Conservation (phyloP, 129 eudicot species). For the Lactuca sativa region DNA sequence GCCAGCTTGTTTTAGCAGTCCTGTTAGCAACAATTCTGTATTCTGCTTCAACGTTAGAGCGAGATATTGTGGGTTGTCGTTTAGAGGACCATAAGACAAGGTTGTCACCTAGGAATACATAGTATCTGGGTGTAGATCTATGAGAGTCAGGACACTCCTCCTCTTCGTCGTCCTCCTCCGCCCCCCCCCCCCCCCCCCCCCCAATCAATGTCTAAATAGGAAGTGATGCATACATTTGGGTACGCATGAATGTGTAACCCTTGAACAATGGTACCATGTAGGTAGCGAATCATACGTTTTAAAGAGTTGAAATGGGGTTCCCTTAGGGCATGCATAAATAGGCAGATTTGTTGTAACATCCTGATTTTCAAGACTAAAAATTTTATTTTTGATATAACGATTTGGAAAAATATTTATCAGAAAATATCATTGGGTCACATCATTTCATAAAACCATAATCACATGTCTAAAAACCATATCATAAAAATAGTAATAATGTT, state of each 20-base stretch:
- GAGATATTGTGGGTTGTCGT: background rate
- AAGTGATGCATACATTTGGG: no score
- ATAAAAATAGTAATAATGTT: no score
- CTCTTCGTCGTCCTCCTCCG: no score
- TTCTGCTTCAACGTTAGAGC: background rate
- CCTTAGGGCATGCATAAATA: background rate
- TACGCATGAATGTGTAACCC: background rate
- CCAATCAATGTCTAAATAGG: background rate
- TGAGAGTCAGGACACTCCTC: background rate
- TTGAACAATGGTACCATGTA: background rate
- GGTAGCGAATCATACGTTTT: background rate
- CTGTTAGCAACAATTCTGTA: background rate
- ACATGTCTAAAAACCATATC: no score
- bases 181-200: background rate
- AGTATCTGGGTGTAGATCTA: background rate
- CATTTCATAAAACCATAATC: no score
- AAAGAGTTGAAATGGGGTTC: background rate
- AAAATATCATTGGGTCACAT: no score
- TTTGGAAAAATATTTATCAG: no score
- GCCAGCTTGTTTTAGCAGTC: background rate
- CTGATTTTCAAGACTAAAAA: no score
- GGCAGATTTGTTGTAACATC: background rate
- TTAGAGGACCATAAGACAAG: background rate
- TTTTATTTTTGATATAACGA: no score
- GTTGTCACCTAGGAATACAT: background rate